Evolutionary conservation across 306 rosid genomes (phyloP), one percentile per base, ranked within the genome.

Genomic region (Gillenia trifoliata): DNA sequence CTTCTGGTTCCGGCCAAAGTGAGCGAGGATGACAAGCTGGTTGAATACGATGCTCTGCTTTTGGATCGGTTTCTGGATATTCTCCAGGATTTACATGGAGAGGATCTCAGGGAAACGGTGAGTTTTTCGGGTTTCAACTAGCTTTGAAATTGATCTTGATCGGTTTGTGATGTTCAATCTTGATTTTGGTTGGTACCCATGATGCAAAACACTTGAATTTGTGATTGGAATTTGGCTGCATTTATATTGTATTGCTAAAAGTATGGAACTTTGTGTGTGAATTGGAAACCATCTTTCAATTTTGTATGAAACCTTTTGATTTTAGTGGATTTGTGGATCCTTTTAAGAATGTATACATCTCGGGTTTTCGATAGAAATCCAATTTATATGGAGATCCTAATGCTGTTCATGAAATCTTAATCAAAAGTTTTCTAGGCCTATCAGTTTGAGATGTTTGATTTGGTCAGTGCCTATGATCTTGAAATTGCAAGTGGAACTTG

Each of bases 51-150:
- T 79, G 99, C 99, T 74, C 68, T 95, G 52, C 87, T 92, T 63
- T 67, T 95, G 84, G 98, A 95, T 92, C 99, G 99, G 50, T 95
- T 95, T 75, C 91, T 95, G 75, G 99, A 95, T 70, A 92, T 95
- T 81, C 99, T 95, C n/a, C 97, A 95, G 61, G 97, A 95, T 87
- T 89, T 95, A 60, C 99, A 95, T 66, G 99, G 99, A 13, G 99
- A 90, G 78, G 96, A 92, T 86, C 89, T 95, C 70, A 92, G 81
- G 78, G 97, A 95, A 80, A 92, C 99, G 34, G 99, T 95, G 80
- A 86, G 96, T 80, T 63, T 40, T 73, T 78, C 11, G 41, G 1
- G 23, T 59, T 59, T 62, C 71, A 68, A 10, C 40, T 20, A 4
- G 28, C 9, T 68, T 54, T 66, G 12, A 17, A 11, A 70, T 69